Percentiles rank a stretch among this genome's conserved stretches.
Conservation (phyloP, 208 protist genomes). For the Acanthamoeba lenticulata region DNA sequence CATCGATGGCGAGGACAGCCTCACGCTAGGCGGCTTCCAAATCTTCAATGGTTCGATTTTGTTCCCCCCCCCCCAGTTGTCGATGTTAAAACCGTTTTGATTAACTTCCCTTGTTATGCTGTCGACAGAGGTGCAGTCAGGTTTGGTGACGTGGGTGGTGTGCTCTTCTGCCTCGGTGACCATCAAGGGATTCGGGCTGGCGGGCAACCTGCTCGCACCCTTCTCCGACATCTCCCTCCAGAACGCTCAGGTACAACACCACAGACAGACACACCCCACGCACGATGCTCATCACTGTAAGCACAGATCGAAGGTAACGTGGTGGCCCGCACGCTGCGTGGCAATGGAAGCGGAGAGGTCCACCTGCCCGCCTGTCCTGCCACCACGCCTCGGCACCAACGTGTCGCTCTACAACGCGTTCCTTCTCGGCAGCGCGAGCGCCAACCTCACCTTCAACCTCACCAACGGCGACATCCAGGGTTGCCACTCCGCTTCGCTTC, state of each 20-base stretch:
- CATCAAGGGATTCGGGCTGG: not conserved
- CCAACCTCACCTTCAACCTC: not conserved
- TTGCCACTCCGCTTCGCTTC: not conserved
- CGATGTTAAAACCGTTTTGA: too few species aligned
- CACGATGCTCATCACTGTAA: not conserved
- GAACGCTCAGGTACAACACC: not conserved
- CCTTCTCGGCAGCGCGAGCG: not conserved
- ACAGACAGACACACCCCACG: not conserved
- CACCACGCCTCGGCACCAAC: not conserved
- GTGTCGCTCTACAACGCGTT: not conserved
- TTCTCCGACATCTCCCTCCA: not conserved
- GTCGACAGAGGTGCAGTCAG: not conserved
- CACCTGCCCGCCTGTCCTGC: not conserved
- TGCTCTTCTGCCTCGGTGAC: not conserved
- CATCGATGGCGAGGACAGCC: not conserved
- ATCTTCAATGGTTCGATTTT: not conserved
- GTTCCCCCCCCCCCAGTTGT: too few species aligned
- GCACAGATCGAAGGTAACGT: not conserved
- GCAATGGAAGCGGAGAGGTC: not conserved
- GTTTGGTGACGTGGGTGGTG: not conserved
- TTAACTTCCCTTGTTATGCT: too few species aligned
- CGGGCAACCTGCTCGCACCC: not conserved
- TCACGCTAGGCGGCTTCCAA: not conserved
- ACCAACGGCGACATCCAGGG: not conserved
- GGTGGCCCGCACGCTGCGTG: not conserved